Evolutionary conservation across 495 filamentous ascomycete species (phyloP).

Genomic region (Parathielavia appendiculata): DNA sequence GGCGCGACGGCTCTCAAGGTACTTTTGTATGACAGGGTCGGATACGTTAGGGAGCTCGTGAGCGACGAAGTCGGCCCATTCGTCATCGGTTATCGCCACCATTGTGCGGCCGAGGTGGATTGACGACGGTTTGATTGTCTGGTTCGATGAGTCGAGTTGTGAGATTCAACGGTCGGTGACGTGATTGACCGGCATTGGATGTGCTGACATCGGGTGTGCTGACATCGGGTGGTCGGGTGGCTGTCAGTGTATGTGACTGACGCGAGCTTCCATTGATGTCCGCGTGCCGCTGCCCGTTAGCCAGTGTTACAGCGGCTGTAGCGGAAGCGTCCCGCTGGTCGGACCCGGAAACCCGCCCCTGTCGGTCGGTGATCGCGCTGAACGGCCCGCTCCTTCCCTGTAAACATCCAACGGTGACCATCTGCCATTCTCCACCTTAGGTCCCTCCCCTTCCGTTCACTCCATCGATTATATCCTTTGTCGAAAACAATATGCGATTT

Average conservation of each 20-base stretch:
- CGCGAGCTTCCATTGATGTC: no score
- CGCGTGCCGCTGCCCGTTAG: constrained; percentile 3
- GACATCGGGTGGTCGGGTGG: neutral
- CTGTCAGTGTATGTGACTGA: neutral
- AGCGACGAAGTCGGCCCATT: constrained; percentile 48
- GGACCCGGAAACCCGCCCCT: neutral
- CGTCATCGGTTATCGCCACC: constrained; percentile 42
- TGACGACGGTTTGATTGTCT: neutral
- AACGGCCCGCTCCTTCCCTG: neutral
- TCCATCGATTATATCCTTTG: neutral
- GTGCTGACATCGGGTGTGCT: neutral
- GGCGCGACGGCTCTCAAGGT: constrained; percentile 68
- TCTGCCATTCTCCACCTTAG: neutral
- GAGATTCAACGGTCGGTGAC: neutral
- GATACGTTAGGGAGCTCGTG: constrained; percentile 49
- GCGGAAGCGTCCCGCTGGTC: neutral
- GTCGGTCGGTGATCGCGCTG: neutral
- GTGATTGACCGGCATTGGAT: neutral
- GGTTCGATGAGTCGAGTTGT: neutral
- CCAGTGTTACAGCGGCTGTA: neutral
- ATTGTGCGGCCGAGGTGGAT: constrained; percentile 4
- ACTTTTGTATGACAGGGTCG: constrained; percentile 75
- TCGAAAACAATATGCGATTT: no score
- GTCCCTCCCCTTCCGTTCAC: neutral
- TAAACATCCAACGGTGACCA: neutral